These are phyloP conservation scores for Selenicereus undatus DNA, from an alignment of 148 eudicot genomes.

Conservation along the genomic window DNA sequence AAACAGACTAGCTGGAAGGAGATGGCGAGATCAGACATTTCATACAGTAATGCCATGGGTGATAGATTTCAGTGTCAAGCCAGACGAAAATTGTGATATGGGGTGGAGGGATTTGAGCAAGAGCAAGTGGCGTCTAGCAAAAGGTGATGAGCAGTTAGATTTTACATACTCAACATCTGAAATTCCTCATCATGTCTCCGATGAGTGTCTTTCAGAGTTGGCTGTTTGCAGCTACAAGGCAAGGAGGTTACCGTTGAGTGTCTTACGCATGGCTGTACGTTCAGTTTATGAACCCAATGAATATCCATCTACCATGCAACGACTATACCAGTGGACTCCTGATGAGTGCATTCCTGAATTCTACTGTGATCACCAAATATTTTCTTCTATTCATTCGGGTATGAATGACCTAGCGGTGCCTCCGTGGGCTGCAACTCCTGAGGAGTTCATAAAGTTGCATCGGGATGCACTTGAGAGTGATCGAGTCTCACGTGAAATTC, in stretches of 20 bases:
- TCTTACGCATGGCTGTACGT: constrained; percentile 82
- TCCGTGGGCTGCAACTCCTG: constrained; percentile 73
- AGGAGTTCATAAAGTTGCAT: constrained; percentile 78
- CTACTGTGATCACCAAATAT: constrained; percentile 77
- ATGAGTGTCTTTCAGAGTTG: constrained; percentile 96
- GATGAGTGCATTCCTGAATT: constrained; percentile 99
- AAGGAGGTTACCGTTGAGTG: constrained; percentile 87
- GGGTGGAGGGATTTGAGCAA: constrained; percentile 97
- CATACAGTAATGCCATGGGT: constrained; percentile 99
- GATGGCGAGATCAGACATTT: constrained; percentile 97
- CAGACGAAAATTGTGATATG: constrained; percentile 51
- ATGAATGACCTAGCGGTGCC: constrained; percentile 92
- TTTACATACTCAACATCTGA: constrained; percentile 96
- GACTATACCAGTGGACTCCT: constrained; percentile 98
- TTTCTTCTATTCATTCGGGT: constrained; percentile 71
- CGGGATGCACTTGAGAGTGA: constrained; percentile 82
- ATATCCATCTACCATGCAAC: constrained; percentile 91
- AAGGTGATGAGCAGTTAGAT: constrained; percentile 98
- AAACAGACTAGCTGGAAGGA: constrained; percentile 88
- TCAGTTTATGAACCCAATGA: constrained; percentile 98
- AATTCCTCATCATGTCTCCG: constrained; percentile 92
- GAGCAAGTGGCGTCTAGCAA: constrained; percentile 98
- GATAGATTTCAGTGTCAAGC: constrained; percentile 80
- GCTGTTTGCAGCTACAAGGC: constrained; percentile 99
- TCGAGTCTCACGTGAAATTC: constrained; percentile 68